Percentiles rank a stretch among this genome's conserved stretches.
Evolutionary conservation across 805 yeast species (phyloP).

Genomic region (Ogataea methylovora): DNA sequence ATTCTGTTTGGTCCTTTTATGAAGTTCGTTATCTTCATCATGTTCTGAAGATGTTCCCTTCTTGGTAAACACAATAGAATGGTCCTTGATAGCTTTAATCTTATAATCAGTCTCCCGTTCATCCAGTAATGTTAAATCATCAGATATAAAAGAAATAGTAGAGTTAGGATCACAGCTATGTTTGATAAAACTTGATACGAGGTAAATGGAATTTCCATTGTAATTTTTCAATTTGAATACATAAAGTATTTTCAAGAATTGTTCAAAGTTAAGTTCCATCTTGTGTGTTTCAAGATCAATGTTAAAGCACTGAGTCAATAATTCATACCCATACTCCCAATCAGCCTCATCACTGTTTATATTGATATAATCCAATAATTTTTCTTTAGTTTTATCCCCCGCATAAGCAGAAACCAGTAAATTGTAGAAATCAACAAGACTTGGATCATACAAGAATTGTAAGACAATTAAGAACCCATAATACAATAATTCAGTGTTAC

Average conservation of each 20-base stretch:
- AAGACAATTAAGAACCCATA: conserved; percentile 14
- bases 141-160: not conserved
- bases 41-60: not conserved
- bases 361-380: conserved; percentile 8
- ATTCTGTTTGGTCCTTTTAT: no score
- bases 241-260: conserved; percentile 14
- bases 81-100: conserved; percentile 12
- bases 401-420: conserved; percentile 7
- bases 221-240: conserved; percentile 18
- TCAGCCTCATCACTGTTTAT: not conserved
- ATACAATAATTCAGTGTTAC: conserved; percentile 10
- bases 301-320: conserved; percentile 17
- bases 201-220: conserved; percentile 17
- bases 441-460: conserved; percentile 14
- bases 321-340: conserved; percentile 5
- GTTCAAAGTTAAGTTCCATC: conserved; percentile 3
- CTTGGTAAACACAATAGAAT: conserved; percentile 12
- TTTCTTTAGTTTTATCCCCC: conserved; percentile 4
- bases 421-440: conserved; percentile 10
- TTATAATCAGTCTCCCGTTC: conserved; percentile 12
- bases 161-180: conserved; percentile 2
- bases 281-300: conserved; percentile 4
- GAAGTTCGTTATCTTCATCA: no score
- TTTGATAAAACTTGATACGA: conserved; percentile 13
- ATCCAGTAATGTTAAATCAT: not conserved